phyloP scores from a whole-genome alignment of 2,329 filamentous ascomycete species.

The Aspergillaceae sp. region DNA sequence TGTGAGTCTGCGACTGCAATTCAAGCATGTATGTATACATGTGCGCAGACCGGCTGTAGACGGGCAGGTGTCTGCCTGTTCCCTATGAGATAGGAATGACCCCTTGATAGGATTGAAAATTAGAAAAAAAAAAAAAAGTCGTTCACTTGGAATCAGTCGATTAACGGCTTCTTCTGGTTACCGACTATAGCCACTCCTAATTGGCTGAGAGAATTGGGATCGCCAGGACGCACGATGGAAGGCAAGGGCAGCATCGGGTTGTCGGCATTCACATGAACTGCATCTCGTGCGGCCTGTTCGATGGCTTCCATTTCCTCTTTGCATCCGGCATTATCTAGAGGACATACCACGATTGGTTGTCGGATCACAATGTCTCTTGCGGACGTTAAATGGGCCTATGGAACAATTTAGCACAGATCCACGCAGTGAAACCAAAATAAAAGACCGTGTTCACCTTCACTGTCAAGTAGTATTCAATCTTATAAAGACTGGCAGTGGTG shows the following conservation, averaged over 20 bases:
- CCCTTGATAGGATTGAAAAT: conserved; percentile 3
- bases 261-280: conserved; percentile 75
- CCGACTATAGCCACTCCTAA: conserved; percentile 57
- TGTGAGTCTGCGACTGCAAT: too few relatives aligned
- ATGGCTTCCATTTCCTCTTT: conserved; percentile 99
- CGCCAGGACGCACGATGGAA: conserved; percentile 69
- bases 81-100: too few relatives aligned
- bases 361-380: conserved; percentile 81
- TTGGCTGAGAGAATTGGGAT: conserved; percentile 54
- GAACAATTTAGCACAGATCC: conserved; percentile 4
- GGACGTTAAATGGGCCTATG: conserved; percentile 74
- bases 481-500: conserved; percentile 87
- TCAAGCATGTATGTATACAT: too few relatives aligned
- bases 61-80: conserved; percentile 4
- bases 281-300: conserved; percentile 89
- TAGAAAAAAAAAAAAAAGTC: not conserved
- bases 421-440: not conserved
- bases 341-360: conserved; percentile 92
- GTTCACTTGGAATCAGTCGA: conserved; percentile 43
- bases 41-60: not conserved
- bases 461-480: conserved; percentile 93
- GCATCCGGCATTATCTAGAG: conserved; percentile 87
- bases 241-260: conserved; percentile 88
- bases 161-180: conserved; percentile 54
- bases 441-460: conserved; percentile 60